A percentile compares a stretch with the other conserved stretches of the same genome.
phyloP scores from a whole-genome alignment of 169 alveolate species.

The Cryptosporidium tyzzeri region DNA sequence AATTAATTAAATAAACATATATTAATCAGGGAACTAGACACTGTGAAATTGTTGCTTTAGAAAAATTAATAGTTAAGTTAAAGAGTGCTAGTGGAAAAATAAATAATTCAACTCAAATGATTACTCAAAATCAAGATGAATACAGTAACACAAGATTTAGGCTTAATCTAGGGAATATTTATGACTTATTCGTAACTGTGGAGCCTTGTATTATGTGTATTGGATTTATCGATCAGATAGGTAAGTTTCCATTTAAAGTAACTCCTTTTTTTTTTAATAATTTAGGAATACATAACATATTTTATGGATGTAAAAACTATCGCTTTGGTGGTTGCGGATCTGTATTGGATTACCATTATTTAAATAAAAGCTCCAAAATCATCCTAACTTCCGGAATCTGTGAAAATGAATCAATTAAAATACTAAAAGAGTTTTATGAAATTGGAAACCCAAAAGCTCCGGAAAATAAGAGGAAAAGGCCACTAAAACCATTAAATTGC shows the following conservation, averaged over 20 bases:
- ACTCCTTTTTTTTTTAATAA: not conserved
- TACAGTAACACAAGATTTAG: not conserved
- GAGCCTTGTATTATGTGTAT: constrained; percentile 75
- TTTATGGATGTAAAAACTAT: constrained; percentile 58
- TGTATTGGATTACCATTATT: constrained; percentile 14
- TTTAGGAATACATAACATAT: constrained; percentile 34
- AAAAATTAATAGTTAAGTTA: constrained; percentile 10
- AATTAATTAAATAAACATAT: not conserved
- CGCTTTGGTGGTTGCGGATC: constrained; percentile 76
- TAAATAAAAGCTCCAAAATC: constrained; percentile 7
- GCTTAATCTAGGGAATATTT: constrained; percentile 1
- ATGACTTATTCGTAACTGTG: constrained; percentile 70
- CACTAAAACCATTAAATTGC: constrained; percentile 1
- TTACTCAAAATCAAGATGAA: not conserved
- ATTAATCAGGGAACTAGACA: constrained; percentile 55
- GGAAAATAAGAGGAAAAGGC: constrained; percentile 58
- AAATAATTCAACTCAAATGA: not conserved
- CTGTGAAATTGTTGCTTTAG: constrained; percentile 66
- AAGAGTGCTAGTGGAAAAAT: not conserved
- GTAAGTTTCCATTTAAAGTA: constrained; percentile 7
- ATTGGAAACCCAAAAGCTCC: constrained; percentile 74
- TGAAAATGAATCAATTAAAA: constrained; percentile 38
- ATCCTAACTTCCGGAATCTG: constrained; percentile 30
- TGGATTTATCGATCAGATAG: constrained; percentile 52
- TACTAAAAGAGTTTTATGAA: constrained; percentile 58